Conservation (phyloP, 257 asterid genomes). For the Oldenlandia corymbosa region DNA sequence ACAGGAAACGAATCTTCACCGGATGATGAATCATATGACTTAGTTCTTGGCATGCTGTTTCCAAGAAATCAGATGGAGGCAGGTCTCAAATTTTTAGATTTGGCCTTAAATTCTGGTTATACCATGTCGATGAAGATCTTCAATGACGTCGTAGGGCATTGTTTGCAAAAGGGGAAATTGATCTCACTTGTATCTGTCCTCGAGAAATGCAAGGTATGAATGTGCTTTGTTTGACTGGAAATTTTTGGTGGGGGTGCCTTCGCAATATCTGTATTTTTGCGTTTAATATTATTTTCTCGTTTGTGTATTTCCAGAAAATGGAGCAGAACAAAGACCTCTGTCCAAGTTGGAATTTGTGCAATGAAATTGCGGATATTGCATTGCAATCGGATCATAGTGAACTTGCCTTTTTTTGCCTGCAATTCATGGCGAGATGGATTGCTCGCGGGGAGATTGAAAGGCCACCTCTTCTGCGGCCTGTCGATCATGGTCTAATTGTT, state of each 20-base stretch:
- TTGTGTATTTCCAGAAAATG: conserved; percentile 58
- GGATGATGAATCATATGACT: conserved; percentile 72
- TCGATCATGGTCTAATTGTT: conserved; percentile 60
- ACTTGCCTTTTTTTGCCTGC: conserved; percentile 61
- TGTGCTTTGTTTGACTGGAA: conserved; percentile 15
- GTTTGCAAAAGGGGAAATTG: conserved; percentile 43
- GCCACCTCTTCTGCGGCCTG: conserved; percentile 49
- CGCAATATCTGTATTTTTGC: conserved; percentile 8
- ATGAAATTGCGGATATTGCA: conserved; percentile 59
- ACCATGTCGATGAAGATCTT: conserved; percentile 54
- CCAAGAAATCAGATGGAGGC: conserved; percentile 47
- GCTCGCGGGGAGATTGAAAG: conserved; percentile 52
- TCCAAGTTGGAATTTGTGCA: conserved; percentile 71
- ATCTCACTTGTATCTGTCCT: conserved; percentile 63
- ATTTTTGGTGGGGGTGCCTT: neutral
- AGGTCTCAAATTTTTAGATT: conserved; percentile 62
- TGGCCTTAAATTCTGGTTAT: conserved; percentile 57
- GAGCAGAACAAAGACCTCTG: conserved; percentile 73
- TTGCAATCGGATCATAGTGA: conserved; percentile 61
- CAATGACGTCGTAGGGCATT: conserved; percentile 43
- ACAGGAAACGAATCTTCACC: conserved; percentile 77
- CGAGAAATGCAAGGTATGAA: conserved; percentile 84
- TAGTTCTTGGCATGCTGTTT: conserved; percentile 65
- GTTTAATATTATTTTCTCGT: conserved; percentile 5
- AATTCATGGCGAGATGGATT: conserved; percentile 78